phyloP scores from a whole-genome alignment of 495 filamentous ascomycete genomes.

The Neurospora sp. region DNA sequence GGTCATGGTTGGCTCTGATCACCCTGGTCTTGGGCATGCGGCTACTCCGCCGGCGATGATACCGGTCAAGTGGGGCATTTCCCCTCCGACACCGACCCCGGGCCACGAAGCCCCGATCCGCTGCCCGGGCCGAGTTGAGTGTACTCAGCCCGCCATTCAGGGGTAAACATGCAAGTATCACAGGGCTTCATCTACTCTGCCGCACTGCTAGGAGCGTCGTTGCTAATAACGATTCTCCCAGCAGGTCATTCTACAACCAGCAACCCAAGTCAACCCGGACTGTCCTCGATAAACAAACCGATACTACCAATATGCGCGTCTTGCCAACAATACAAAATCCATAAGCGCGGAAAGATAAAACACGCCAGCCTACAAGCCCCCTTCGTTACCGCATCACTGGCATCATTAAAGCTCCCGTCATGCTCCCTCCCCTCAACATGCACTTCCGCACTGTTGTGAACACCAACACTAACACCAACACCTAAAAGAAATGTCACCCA shows the following conservation, averaged over 20 bases:
- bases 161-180: background rate
- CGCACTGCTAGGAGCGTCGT: background rate
- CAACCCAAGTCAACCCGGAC: background rate
- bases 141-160: background rate
- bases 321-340: background rate
- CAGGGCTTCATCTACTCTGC: background rate
- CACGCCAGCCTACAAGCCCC: too few relatives aligned
- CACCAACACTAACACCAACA: too few relatives aligned
- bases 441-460: too few relatives aligned
- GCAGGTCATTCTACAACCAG: background rate
- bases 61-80: background rate
- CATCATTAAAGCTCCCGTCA: too few relatives aligned
- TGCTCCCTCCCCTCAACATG: too few relatives aligned
- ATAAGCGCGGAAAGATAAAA: background rate
- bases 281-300: background rate
- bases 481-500: too few relatives aligned
- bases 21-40: background rate
- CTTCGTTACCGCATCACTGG: too few relatives aligned
- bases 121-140: background rate
- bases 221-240: background rate
- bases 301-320: background rate
- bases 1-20: background rate
- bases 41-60: background rate
- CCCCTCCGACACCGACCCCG: background rate
- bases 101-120: background rate